Conservation (phyloP, 495 filamentous ascomycete species). For the Cladorrhinum samala region DNA sequence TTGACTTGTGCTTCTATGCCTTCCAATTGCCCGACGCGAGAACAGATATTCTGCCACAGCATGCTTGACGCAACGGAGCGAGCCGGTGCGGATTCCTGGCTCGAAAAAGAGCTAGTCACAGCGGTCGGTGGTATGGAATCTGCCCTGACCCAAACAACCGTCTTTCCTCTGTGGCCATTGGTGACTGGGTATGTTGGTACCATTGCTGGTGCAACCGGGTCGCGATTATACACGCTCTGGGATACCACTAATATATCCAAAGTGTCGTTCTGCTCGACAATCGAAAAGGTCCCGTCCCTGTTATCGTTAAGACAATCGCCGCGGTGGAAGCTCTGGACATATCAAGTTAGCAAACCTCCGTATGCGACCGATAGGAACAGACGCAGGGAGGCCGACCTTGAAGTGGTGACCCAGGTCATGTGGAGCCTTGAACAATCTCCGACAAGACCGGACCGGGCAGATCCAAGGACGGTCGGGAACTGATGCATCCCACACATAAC, state of each 20-base stretch:
- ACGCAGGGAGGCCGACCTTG: neutral
- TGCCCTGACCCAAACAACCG: no score
- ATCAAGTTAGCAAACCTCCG: neutral
- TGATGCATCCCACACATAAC: constrained; percentile 7
- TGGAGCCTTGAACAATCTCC: constrained; percentile 2
- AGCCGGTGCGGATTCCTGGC: no score
- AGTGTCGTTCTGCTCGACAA: neutral
- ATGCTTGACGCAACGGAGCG: no score
- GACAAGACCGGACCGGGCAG: constrained; percentile 19
- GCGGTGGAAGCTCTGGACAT: neutral
- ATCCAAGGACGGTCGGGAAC: constrained; percentile 16
- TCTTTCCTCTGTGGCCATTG: no score
- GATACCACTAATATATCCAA: constrained; percentile 1
- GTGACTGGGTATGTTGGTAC: neutral
- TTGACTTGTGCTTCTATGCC: no score
- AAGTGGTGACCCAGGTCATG: constrained; percentile 16
- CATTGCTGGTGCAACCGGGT: neutral
- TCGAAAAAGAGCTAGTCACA: no score
- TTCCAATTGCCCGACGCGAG: no score
- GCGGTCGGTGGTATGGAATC: no score
- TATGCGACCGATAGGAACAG: neutral
- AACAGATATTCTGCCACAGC: no score
- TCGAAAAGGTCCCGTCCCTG: constrained; percentile 16
- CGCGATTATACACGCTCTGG: neutral
- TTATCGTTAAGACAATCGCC: constrained; percentile 17